Evolutionary conservation across 2,329 filamentous ascomycete species (phyloP), one percentile per base, ranked within the genome.

Genomic region (Gnomoniopsis sp.): DNA sequence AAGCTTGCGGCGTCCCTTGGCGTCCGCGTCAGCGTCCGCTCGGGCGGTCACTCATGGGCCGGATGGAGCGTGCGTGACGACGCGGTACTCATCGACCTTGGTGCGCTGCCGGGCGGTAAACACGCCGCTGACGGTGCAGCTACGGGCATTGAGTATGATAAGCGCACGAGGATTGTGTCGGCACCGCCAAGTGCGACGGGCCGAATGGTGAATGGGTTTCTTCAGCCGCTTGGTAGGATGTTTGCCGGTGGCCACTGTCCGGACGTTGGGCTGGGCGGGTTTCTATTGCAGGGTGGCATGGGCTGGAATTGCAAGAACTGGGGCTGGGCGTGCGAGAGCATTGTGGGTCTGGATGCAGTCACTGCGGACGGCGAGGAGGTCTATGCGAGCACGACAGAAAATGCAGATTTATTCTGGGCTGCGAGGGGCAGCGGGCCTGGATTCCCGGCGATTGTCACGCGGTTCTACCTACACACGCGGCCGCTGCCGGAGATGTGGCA

Each of bases 261-360:
- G 0, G 79, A 83, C 66, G 81, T 84, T 19, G 81, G 79, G 10
- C 64, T 84, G n/a, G 81, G 81, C 0, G 81, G 81, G 0, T 84
- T 83, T 61, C 65, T 84, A 22, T 66, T 85, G 15, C 80, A 83
- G 63, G 82, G 81, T 0, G 81, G 81, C 1, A 83, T 84, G 79
- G 81, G 81, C 0, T 85, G 81, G 81, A 83, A 82, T 63, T 82
- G 77, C 63, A 78, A 75, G 66, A 80, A 78, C 61, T 83, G 80
- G 80, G 81, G 81, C 0, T 83, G 79, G 77, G 79, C 79, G 0
- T 83, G 80, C 56, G 76, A 82, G 63, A 67, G 69, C 15, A 69
- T 82, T 1, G 55, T 72, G 2, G 77, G 70, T 1, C 63, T 82
- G 11, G 79, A 82, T 57, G 77, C 79, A 1, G 77, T 82, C 2